Percentiles rank a stretch among this genome's conserved stretches.
Conservation (phyloP, 306 rosid genomes). For the Prunus campanulata region DNA sequence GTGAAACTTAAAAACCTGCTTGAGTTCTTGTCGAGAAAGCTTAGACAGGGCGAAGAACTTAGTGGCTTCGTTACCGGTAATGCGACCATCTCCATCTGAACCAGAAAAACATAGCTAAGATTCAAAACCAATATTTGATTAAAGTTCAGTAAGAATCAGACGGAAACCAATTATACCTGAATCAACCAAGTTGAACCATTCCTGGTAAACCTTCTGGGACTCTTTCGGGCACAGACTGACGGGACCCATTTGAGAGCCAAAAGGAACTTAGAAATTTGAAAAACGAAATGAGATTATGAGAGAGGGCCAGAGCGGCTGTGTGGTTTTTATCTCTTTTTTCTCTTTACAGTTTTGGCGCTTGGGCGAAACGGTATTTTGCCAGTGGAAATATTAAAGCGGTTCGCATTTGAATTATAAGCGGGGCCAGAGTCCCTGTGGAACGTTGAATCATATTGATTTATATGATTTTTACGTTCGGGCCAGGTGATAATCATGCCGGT, state of each 20-base stretch:
- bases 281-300: neutral
- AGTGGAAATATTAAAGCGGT: neutral
- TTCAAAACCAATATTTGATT: neutral
- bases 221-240: conserved; percentile 49
- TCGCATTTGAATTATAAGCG: neutral
- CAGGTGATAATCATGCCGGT: conserved; percentile 6
- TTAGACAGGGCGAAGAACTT: conserved; percentile 81
- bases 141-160: neutral
- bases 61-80: conserved; percentile 73
- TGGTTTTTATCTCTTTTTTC: neutral
- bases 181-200: conserved; percentile 84
- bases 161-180: conserved; percentile 44
- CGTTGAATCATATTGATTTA: neutral
- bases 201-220: conserved; percentile 54
- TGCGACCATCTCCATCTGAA: conserved; percentile 77
- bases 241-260: conserved; percentile 38
- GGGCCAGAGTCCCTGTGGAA: neutral
- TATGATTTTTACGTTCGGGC: neutral
- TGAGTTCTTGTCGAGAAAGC: conserved; percentile 76
- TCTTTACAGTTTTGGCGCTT: conserved; percentile 35
- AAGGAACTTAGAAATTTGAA: conserved; percentile 7
- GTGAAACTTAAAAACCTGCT: conserved; percentile 44
- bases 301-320: neutral
- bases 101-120: neutral
- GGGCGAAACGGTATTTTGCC: neutral